Conservation (phyloP, 1,284 basidiomycete genomes). For the Heterobasidion parviporum region DNA sequence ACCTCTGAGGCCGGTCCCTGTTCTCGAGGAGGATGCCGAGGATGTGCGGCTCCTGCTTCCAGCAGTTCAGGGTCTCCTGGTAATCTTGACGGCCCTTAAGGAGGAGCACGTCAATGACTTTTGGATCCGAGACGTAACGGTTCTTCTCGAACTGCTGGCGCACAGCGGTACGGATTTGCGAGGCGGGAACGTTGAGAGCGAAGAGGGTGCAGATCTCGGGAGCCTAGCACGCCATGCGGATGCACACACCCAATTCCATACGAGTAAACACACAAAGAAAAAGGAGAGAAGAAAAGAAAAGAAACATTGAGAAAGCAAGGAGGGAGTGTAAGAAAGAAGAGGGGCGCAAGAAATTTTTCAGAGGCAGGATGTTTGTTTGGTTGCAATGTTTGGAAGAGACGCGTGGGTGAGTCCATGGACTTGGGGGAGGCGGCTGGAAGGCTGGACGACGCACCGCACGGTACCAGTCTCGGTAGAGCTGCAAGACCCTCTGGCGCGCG, state of each 20-base stretch:
- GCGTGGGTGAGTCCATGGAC: not conserved
- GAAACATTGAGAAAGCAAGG: not conserved
- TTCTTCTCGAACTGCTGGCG: slow-evolving; percentile 87
- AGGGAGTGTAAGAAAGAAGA: not conserved
- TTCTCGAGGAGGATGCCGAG: slow-evolving; percentile 54
- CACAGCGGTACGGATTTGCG: slow-evolving; percentile 78
- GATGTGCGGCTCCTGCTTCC: slow-evolving; percentile 82
- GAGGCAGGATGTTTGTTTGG: no score
- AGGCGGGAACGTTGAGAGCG: slow-evolving; percentile 76
- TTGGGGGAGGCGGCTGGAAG: no score
- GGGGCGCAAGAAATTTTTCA: not conserved
- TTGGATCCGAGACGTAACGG: slow-evolving; percentile 75
- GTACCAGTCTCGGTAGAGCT: slow-evolving; percentile 91
- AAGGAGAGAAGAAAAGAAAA: not conserved
- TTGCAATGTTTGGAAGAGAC: not conserved
- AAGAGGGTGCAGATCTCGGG: slow-evolving; percentile 87
- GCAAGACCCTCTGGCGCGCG: slow-evolving; percentile 63
- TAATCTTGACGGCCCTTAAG: slow-evolving; percentile 85
- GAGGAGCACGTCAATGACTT: slow-evolving; percentile 83
- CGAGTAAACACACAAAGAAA: not conserved
- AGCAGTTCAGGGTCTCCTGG: slow-evolving; percentile 92
- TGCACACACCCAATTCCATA: not conserved
- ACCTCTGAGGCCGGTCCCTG: slow-evolving; percentile 43
- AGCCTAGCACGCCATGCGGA: slow-evolving; percentile 41
- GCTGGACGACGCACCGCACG: slow-evolving; percentile 55